These are phyloP conservation scores for Termitomyces sp. DNA, from an alignment of 768 basidiomycete genomes.

Conservation along the genomic window DNA sequence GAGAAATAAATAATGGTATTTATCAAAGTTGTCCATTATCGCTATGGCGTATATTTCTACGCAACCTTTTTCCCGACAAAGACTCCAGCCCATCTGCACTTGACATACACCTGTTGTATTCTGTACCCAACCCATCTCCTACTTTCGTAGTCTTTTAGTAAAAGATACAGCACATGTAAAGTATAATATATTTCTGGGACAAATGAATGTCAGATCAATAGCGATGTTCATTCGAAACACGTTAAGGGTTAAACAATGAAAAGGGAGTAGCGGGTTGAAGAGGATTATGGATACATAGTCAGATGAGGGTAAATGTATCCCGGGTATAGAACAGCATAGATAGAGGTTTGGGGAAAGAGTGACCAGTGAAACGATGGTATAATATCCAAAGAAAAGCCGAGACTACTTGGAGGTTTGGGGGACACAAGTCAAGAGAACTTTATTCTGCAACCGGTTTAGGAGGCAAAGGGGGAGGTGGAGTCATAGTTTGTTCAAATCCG, in stretches of 20 bases:
- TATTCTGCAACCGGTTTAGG: constrained; percentile 25
- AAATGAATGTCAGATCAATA: constrained; percentile 4
- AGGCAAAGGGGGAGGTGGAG: constrained; percentile 31
- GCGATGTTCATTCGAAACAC: neutral
- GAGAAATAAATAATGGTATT: constrained; percentile 13
- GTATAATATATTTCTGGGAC: constrained; percentile 12
- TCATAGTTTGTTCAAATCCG: constrained; percentile 25
- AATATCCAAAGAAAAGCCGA: neutral
- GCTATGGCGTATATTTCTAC: neutral
- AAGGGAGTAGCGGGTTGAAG: neutral
- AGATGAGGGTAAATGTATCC: neutral
- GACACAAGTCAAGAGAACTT: neutral
- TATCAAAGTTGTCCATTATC: neutral
- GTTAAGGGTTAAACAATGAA: neutral
- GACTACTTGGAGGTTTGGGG: neutral
- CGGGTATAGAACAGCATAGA: neutral
- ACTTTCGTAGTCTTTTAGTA: constrained; percentile 1
- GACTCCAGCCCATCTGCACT: neutral
- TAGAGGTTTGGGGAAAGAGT: neutral
- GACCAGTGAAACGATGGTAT: neutral
- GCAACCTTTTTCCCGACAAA: neutral
- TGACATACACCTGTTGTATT: neutral
- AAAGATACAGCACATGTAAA: constrained; percentile 13
- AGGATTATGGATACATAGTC: neutral
- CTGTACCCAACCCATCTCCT: neutral